A percentile compares a stretch with the other conserved stretches of the same genome.
These are phyloP conservation scores for Rhytidiadelphus loreus DNA, from an alignment of 225 moss, liverwort and hornwort genomes.

Conservation along the genomic window DNA sequence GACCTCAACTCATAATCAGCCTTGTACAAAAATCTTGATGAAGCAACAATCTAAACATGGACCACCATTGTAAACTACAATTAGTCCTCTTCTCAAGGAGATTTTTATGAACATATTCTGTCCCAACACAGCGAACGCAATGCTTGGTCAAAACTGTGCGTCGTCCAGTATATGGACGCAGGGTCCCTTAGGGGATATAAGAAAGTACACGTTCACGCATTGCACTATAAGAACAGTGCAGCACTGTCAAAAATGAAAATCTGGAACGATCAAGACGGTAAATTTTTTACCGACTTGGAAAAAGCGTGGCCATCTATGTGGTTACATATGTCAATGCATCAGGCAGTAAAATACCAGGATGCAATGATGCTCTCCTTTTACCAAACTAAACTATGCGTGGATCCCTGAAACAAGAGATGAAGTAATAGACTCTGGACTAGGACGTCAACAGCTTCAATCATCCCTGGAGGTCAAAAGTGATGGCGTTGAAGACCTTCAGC, in stretches of 20 bases:
- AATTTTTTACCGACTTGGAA: constrained; percentile 39
- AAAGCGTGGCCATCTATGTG: constrained; percentile 12
- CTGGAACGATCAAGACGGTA: constrained; percentile 30
- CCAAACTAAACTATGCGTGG: not conserved
- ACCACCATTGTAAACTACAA: not conserved
- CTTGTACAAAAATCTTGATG: not conserved
- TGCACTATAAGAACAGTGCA: not conserved
- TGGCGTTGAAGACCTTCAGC: not conserved
- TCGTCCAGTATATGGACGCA: not conserved
- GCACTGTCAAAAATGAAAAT: constrained; percentile 13
- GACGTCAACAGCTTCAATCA: not conserved
- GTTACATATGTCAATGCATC: not conserved
- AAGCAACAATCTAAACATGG: not conserved
- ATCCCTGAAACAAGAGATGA: constrained; percentile 5
- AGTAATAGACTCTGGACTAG: not conserved
- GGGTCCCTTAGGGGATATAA: not conserved
- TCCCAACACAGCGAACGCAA: no score
- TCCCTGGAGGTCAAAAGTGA: not conserved
- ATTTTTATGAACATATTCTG: not conserved
- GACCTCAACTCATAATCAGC: not conserved
- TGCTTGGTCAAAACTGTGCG: not conserved
- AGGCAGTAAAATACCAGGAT: not conserved
- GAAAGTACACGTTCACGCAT: not conserved
- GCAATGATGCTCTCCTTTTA: not conserved
- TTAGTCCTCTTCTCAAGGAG: not conserved